Conservation (phyloP, 768 basidiomycete genomes). For the Pulveroboletus ravenelii region DNA sequence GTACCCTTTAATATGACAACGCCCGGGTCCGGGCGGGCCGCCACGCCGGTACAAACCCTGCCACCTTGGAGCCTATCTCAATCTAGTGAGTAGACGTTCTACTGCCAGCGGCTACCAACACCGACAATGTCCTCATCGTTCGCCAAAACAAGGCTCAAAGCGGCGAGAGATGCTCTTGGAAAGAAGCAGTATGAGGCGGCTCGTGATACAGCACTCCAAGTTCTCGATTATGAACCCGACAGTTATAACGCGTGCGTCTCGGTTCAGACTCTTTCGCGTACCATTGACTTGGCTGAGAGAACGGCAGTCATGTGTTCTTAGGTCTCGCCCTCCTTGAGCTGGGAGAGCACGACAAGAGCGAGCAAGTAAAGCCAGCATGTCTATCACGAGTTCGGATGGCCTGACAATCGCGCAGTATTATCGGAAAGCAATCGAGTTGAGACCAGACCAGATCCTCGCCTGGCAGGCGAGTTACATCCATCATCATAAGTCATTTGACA, state of each 20-base stretch:
- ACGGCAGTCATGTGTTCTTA: slow-evolving; percentile 73
- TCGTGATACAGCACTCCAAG: slow-evolving; percentile 58
- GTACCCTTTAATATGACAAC: too few species aligned
- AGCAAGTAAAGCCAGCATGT: slow-evolving; percentile 62
- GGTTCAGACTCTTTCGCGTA: neutral
- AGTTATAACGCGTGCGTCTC: slow-evolving; percentile 82
- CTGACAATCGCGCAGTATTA: slow-evolving; percentile 54
- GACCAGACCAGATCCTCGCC: slow-evolving; percentile 68
- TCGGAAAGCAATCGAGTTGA: slow-evolving; percentile 65
- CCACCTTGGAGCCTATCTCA: too few species aligned
- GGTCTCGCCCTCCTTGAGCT: slow-evolving; percentile 78
- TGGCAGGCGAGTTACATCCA: slow-evolving; percentile 61
- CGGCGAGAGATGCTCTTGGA: slow-evolving; percentile 66
- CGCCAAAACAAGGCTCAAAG: slow-evolving; percentile 72
- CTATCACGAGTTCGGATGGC: slow-evolving; percentile 1
- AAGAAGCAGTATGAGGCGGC: slow-evolving; percentile 74
- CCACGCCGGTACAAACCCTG: too few species aligned
- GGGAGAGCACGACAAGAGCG: slow-evolving; percentile 65
- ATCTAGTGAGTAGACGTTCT: neutral
- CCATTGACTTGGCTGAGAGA: slow-evolving; percentile 1
- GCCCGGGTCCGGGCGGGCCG: too few species aligned
- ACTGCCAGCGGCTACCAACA: neutral
- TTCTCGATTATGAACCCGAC: slow-evolving; percentile 69
- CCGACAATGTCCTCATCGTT: slow-evolving; percentile 34
- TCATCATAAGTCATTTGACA: slow-evolving; percentile 7